These are phyloP conservation scores for Syzygium syzygioides DNA, from an alignment of 441 rosid species.

Conservation along the genomic window DNA sequence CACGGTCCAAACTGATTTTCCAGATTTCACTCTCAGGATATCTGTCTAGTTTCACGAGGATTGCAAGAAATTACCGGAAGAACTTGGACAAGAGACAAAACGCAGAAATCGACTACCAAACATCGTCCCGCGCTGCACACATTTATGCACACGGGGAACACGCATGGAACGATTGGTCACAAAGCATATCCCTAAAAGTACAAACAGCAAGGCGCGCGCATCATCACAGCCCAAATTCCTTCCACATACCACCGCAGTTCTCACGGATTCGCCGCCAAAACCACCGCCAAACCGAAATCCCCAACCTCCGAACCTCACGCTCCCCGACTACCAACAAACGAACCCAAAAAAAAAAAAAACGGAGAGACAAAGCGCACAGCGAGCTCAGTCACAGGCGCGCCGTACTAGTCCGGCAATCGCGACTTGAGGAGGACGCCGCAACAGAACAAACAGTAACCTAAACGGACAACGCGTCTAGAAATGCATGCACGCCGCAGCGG, in stretches of 20 bases:
- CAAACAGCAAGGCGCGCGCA: not conserved
- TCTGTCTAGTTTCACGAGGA: constrained; percentile 60
- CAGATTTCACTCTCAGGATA: constrained; percentile 41
- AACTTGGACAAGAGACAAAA: not conserved
- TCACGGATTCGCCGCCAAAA: not conserved
- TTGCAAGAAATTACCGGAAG: constrained; percentile 16
- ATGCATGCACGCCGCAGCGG: not conserved
- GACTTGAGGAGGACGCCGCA: not conserved
- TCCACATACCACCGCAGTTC: not conserved
- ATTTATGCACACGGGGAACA: not conserved
- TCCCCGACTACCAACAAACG: not conserved
- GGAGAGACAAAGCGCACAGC: not conserved
- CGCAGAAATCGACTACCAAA: not conserved
- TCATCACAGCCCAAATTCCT: not conserved
- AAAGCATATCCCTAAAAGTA: not conserved
- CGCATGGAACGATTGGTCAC: not conserved
- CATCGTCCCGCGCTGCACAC: not conserved
- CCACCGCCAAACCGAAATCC: not conserved
- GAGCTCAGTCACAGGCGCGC: not conserved
- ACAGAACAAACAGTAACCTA: not conserved
- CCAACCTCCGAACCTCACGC: not conserved
- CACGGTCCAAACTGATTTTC: constrained; percentile 30
- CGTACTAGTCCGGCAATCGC: not conserved
- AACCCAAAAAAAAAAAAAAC: too few species aligned
- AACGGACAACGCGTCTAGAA: not conserved